phyloP scores from a whole-genome alignment of 2,329 filamentous ascomycete genomes.

The Ramularia endophylla region DNA sequence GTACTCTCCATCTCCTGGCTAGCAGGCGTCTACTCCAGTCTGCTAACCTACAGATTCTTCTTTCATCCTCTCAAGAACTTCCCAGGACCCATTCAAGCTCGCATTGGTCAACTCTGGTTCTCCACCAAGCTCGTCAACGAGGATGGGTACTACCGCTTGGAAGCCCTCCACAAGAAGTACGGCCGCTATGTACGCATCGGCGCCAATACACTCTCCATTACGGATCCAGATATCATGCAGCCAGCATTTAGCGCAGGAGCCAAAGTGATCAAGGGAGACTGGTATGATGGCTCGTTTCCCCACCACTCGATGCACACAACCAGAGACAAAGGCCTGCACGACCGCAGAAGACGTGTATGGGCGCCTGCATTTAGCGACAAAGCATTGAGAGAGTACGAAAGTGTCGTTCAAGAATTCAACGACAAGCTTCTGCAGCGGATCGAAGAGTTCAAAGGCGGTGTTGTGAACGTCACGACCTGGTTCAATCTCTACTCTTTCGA shows the following conservation, averaged over 20 bases:
- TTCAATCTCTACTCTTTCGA: conserved; percentile 42
- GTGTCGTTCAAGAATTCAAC: conserved; percentile 32
- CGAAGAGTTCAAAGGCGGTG: conserved; percentile 16
- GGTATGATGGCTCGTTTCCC: conserved; percentile 35
- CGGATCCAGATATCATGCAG: conserved; percentile 32
- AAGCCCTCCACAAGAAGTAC: conserved; percentile 30
- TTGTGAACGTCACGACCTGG: conserved; percentile 36
- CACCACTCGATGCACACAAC: conserved; percentile 35
- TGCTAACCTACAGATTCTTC: conserved; percentile 33
- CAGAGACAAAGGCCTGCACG: conserved; percentile 34
- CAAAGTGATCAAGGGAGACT: conserved; percentile 36
- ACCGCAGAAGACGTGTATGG: conserved; percentile 38
- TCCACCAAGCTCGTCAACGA: conserved; percentile 17
- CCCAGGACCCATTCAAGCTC: conserved; percentile 31
- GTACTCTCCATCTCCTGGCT: conserved; percentile 17
- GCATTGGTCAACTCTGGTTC: conserved; percentile 30
- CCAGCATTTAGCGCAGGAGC: conserved; percentile 34
- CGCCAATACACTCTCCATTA: conserved; percentile 32
- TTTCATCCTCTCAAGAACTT: conserved; percentile 29
- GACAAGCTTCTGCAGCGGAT: conserved; percentile 32
- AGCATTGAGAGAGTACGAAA: conserved; percentile 38
- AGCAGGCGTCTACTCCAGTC: conserved; percentile 25
- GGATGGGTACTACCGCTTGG: conserved; percentile 26
- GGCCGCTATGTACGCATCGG: conserved; percentile 34
- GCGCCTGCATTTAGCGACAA: conserved; percentile 37